Percentiles rank a stretch among this genome's conserved stretches.
Conservation (phyloP, 1,139 yeast species). For the Geotrichum cucujoidarum region DNA sequence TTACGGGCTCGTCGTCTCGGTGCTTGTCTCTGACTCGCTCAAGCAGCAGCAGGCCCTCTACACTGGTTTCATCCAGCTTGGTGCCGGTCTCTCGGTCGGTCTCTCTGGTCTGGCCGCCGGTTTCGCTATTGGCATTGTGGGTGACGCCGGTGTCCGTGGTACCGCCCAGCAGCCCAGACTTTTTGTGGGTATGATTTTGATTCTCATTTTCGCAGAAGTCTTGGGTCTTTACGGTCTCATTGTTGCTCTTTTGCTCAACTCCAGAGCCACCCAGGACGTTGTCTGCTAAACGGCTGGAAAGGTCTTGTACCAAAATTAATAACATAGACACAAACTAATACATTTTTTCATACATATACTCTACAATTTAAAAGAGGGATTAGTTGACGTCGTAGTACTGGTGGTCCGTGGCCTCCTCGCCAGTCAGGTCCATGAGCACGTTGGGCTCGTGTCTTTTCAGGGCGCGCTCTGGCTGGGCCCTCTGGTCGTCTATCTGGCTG, state of each 20-base stretch:
- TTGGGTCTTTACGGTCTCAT: constrained; percentile 94
- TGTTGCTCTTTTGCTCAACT: constrained; percentile 85
- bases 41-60: constrained; percentile 79
- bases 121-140: constrained; percentile 97
- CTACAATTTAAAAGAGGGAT: neutral
- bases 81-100: constrained; percentile 93
- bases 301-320: neutral
- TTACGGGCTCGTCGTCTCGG: constrained; percentile 94
- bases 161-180: constrained; percentile 94
- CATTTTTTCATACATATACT: neutral
- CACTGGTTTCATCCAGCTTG: constrained; percentile 95
- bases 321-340: neutral
- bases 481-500: neutral
- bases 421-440: constrained; percentile 4
- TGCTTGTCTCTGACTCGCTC: constrained; percentile 88
- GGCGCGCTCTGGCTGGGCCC: neutral
- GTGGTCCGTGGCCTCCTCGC: neutral
- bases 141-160: constrained; percentile 97
- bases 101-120: constrained; percentile 97
- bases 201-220: constrained; percentile 96
- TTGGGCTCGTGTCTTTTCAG: constrained; percentile 9
- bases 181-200: constrained; percentile 79
- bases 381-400: constrained; percentile 18
- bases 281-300: constrained; percentile 49
- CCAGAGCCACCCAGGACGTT: constrained; percentile 93